Conservation (phyloP, 305 asterid species). For the Petunia hybrid region DNA sequence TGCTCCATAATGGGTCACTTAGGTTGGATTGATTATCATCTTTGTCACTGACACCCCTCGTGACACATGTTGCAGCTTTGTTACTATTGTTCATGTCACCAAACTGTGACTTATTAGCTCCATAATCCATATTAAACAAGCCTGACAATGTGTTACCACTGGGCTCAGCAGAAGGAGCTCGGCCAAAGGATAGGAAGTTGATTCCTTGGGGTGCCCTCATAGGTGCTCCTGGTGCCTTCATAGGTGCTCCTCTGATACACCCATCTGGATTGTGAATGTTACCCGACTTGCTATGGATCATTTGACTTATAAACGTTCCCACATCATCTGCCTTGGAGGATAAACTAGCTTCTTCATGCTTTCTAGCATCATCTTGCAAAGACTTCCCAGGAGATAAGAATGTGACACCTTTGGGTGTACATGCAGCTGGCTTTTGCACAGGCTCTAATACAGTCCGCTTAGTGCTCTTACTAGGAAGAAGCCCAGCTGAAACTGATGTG, state of each 20-base stretch:
- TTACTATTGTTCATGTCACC: conserved; percentile 38
- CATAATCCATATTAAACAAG: conserved; percentile 40
- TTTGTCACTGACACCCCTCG: conserved; percentile 34
- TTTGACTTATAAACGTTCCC: conserved; percentile 36
- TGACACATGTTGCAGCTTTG: conserved; percentile 34
- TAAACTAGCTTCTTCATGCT: conserved; percentile 49
- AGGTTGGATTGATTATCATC: conserved; percentile 40
- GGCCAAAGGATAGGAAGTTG: conserved; percentile 81
- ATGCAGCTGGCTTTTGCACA: conserved; percentile 43
- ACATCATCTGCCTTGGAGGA: conserved; percentile 40
- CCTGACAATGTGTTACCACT: conserved; percentile 46
- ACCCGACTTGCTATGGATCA: conserved; percentile 35
- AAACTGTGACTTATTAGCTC: conserved; percentile 42
- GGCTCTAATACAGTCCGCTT: conserved; percentile 43
- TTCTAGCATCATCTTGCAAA: conserved; percentile 44
- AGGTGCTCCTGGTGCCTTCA: conserved; percentile 51
- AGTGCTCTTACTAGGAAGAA: conserved; percentile 42
- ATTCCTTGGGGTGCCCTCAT: conserved; percentile 66
- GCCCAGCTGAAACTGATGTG: conserved; percentile 40
- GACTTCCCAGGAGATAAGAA: conserved; percentile 49
- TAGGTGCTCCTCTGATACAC: conserved; percentile 41
- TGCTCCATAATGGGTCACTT: conserved; percentile 31
- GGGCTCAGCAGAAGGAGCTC: conserved; percentile 52
- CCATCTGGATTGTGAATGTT: conserved; percentile 44
- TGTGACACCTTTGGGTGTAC: conserved; percentile 71